Conservation (phyloP, 2,329 filamentous ascomycete species). For the Myrmaecium sp. region DNA sequence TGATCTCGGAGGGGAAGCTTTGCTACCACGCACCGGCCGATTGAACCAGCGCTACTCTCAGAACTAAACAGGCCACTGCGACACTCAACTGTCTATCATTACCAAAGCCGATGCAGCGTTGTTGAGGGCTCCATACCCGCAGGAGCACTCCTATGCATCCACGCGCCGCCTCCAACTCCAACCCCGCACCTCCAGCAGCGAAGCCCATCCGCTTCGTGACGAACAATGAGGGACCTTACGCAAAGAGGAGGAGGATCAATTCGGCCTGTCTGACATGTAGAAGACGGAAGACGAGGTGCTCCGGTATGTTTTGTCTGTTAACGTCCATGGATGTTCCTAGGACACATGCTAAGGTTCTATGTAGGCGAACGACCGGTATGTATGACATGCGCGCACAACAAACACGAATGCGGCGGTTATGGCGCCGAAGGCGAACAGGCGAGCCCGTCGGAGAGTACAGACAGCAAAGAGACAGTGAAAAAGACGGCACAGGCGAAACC, state of each 20-base stretch:
- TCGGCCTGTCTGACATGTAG: conserved; percentile 30
- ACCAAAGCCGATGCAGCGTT: no score
- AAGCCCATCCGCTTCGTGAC: conserved; percentile 25
- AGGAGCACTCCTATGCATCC: no score
- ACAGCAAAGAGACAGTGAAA: neutral
- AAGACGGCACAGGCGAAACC: no score
- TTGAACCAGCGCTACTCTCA: neutral
- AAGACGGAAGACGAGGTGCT: conserved; percentile 33
- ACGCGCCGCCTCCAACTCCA: conserved; percentile 10
- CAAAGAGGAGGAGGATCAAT: conserved; percentile 24
- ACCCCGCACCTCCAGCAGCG: conserved; percentile 12
- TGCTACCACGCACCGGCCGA: no score
- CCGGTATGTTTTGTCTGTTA: conserved; percentile 22
- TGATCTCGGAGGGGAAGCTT: no score
- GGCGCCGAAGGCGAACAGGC: conserved; percentile 15
- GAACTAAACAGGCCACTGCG: neutral
- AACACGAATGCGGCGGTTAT: conserved; percentile 30
- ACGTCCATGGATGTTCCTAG: conserved; percentile 20
- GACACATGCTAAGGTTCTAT: conserved; percentile 1
- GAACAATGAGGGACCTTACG: conserved; percentile 24
- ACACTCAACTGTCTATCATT: neutral
- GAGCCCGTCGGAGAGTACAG: neutral
- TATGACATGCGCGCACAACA: conserved; percentile 30
- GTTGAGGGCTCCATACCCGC: no score
- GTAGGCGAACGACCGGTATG: conserved; percentile 24